Conservation (phyloP, 805 yeast species). For the Pichia nakasei region DNA sequence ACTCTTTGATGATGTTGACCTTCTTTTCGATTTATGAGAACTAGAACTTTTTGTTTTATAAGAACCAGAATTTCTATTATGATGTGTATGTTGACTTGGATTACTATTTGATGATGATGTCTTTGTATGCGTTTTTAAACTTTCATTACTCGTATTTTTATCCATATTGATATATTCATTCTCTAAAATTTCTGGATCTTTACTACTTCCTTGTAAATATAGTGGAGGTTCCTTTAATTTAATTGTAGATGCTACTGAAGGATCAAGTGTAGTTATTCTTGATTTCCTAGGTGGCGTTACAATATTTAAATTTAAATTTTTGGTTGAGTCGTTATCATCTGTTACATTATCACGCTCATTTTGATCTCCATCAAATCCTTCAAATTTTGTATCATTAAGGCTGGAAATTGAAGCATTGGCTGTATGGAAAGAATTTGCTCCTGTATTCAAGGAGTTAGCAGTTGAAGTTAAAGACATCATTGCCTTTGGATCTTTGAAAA, state of each 20-base stretch:
- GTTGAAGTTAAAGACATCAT: neutral
- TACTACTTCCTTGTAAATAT: neutral
- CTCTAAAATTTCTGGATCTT: neutral
- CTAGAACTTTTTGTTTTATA: slow-evolving; percentile 7
- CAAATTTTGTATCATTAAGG: neutral
- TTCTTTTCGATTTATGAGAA: slow-evolving; percentile 10
- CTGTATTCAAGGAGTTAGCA: slow-evolving; percentile 10
- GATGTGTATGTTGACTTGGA: neutral
- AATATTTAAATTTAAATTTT: neutral
- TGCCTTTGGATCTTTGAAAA: neutral
- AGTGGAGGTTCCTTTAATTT: neutral
- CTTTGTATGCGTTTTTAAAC: neutral
- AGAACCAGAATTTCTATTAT: slow-evolving; percentile 2
- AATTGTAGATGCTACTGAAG: neutral
- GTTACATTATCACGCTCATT: neutral
- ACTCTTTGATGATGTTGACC: slow-evolving; percentile 8
- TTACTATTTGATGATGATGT: neutral
- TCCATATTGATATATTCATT: neutral
- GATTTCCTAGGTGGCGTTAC: neutral
- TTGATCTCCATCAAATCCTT: neutral
- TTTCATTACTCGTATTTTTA: neutral
- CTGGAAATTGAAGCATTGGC: slow-evolving; percentile 4
- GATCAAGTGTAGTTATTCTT: neutral
- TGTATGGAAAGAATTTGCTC: slow-evolving; percentile 11
- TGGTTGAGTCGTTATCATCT: neutral